These are phyloP conservation scores for Tetrahymena borealis DNA, from an alignment of 73 alveolate species.

Conservation along the genomic window DNA sequence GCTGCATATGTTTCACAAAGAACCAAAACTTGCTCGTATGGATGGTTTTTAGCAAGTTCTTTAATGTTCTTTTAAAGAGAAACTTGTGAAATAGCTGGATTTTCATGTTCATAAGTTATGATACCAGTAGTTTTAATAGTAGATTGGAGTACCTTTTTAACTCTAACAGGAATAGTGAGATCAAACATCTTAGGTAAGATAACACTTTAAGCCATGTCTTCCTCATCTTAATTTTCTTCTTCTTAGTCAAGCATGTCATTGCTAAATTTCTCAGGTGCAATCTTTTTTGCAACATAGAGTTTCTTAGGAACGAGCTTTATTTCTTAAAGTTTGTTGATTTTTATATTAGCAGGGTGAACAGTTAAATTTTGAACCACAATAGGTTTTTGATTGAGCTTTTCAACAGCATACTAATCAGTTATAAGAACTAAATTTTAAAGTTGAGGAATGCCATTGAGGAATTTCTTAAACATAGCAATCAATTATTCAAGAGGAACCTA, in stretches of 20 bases:
- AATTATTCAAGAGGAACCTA: not conserved
- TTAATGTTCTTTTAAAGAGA: not conserved
- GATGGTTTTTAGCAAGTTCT: not conserved
- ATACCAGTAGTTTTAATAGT: not conserved
- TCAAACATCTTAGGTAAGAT: not conserved
- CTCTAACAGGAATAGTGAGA: not conserved
- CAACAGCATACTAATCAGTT: not conserved
- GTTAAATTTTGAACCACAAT: not conserved
- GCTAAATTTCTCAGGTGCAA: not conserved
- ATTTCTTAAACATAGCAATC: not conserved
- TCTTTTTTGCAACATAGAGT: not conserved
- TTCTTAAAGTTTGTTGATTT: not conserved
- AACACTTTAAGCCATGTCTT: not conserved
- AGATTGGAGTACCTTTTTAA: not conserved
- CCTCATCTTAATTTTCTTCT: not conserved
- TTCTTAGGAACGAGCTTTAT: not conserved
- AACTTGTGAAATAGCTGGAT: not conserved
- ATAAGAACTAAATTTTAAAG: not conserved
- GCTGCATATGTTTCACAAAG: not conserved
- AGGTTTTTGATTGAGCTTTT: not conserved
- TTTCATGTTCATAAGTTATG: not conserved
- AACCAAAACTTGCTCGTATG: not conserved
- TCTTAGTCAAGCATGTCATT: too few species aligned
- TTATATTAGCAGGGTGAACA: not conserved
- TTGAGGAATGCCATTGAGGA: not conserved